Base-by-base conservation (phyloP, 257 asterid species). In the Prunella vulgaris region DNA sequence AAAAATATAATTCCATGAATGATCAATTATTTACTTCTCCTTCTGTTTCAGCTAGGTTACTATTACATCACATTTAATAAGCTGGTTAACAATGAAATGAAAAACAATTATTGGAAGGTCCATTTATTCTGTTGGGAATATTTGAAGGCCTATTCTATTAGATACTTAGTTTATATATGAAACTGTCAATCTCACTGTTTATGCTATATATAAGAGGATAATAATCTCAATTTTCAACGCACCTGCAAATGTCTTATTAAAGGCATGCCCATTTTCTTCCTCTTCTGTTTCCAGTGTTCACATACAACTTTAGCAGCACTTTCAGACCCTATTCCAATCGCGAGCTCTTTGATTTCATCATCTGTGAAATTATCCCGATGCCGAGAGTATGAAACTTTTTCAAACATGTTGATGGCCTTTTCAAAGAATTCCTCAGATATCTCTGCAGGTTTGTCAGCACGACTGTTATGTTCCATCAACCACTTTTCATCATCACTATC, bases 401-500 rank as follows among this genome's bases (percentile, higher is more conserved):
- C 99, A 63, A 90, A 83, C 82, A 81, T 81, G 84, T 84, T 84
- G 56, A 90, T 72, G 33, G 78, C 76, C 85, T 82, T 90, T 82
- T 93, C 99, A 57, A 93, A 83, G 79, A 81, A 71, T 46, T 88
- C 94, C 57, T 84, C 93, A 64, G 93, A 88, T 52, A 86, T 75
- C 81, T 79, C 93, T 56, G 76, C 81, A 58, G 76, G 67, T 44
- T 80, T 78, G 72, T 53, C 61, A 18, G 48, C 52, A 56, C 66
- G 75, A 44, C 63, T 74, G 24, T 79, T 73, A 68, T 70, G 79
- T 51, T 57, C 64, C 66, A 63, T 74, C 73, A 90, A 79, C 97
- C 95, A 88, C 67, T 73, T 81, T 73, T 93, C 99, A 78, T 93
- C 99, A 72, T 93, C 99, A 75, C 96, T 93, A 65, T 90, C 99